A percentile compares a stretch with the other conserved stretches of the same genome.
Conservation (phyloP, 495 filamentous ascomycete genomes). For the Hyaloscypha hepaticicola region DNA sequence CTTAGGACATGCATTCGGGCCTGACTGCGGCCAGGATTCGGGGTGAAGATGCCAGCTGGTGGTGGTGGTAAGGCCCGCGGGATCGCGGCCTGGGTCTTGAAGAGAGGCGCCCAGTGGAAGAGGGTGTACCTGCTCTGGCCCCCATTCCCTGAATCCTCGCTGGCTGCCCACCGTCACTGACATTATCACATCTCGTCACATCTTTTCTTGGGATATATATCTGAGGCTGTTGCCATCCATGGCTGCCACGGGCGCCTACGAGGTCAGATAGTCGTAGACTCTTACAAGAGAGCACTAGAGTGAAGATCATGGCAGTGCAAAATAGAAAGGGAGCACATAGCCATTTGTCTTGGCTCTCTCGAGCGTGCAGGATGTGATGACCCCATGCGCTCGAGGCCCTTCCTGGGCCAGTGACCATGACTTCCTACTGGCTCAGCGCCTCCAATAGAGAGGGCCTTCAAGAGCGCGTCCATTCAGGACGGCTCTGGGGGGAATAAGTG, state of each 20-base stretch:
- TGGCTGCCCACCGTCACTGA: background rate
- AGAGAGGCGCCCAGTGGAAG: background rate
- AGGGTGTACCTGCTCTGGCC: conserved; percentile 7
- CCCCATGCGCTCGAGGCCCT: conserved; percentile 9
- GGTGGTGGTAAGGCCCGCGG: background rate
- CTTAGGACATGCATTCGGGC: conserved; percentile 9
- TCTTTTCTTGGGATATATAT: conserved; percentile 4
- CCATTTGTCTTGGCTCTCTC: background rate
- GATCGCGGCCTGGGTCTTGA: background rate
- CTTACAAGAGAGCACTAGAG: background rate
- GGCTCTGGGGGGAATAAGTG: conserved; percentile 1
- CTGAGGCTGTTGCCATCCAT: background rate
- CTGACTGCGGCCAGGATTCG: conserved; percentile 4
- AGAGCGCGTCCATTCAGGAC: conserved; percentile 8
- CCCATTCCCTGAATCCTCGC: background rate
- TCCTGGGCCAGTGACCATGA: background rate
- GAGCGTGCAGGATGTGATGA: conserved; percentile 14
- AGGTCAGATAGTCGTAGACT: background rate
- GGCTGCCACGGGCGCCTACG: background rate
- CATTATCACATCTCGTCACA: conserved; percentile 1
- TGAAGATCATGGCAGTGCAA: conserved; percentile 16
- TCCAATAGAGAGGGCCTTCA: background rate
- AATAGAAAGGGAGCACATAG: background rate
- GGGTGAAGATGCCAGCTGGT: no score
- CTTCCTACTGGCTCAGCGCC: conserved; percentile 17